A percentile compares a stretch with the other conserved stretches of the same genome.
Evolutionary conservation across 768 basidiomycete species (phyloP).

Genomic region (Kwoniella dendrophila): DNA sequence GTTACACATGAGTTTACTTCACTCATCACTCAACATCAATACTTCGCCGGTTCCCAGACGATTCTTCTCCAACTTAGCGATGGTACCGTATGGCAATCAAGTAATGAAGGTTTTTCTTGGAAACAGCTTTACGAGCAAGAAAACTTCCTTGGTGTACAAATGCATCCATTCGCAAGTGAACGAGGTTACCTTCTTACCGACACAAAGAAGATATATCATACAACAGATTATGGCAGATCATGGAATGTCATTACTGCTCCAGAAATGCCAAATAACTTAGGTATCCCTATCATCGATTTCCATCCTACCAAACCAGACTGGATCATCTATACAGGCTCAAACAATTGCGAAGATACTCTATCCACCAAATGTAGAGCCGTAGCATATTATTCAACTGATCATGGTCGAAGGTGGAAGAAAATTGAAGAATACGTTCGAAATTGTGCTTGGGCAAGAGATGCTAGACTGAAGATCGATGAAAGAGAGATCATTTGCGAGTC

Average conservation of each 20-base stretch:
- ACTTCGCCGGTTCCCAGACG: conserved; percentile 80
- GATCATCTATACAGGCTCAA: conserved; percentile 85
- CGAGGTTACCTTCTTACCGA: conserved; percentile 89
- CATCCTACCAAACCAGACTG: conserved; percentile 75
- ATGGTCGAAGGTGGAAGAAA: conserved; percentile 74
- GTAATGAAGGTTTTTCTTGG: conserved; percentile 95
- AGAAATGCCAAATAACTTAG: conserved; percentile 75
- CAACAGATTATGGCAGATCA: conserved; percentile 73
- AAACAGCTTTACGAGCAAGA: conserved; percentile 65
- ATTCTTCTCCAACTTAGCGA: conserved; percentile 80
- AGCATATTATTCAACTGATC: conserved; percentile 72
- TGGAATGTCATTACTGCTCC: conserved; percentile 71
- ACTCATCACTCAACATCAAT: conserved; percentile 70
- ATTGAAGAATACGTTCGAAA: conserved; percentile 86
- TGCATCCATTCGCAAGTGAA: conserved; percentile 75
- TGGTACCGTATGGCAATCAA: conserved; percentile 84
- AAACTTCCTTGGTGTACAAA: conserved; percentile 78
- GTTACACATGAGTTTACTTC: conserved; percentile 61
- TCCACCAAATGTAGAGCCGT: conserved; percentile 69
- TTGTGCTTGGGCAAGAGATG: conserved; percentile 89
- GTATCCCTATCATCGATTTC: conserved; percentile 76
- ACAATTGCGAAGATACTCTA: conserved; percentile 62
- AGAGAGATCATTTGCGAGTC: conserved; percentile 91
- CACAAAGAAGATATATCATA: conserved; percentile 68
- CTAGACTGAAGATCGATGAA: conserved; percentile 74